Conservation (phyloP, 345 rosid species). For the Citrus maxima region DNA sequence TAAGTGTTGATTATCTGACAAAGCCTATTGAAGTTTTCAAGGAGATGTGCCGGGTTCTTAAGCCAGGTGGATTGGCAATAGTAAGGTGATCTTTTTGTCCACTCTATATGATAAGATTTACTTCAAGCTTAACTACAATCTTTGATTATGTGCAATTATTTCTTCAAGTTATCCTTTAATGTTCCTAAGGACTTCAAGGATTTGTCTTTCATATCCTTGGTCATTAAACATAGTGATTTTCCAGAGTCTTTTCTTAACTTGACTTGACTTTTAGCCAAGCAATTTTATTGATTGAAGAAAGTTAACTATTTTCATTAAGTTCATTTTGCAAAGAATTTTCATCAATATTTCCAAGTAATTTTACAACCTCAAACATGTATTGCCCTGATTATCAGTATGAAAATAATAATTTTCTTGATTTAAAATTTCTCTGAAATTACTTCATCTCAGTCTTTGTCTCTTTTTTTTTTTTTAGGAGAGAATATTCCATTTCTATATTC, state of each 20-base stretch:
- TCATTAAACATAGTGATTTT: background rate
- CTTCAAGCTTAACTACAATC: background rate
- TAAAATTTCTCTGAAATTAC: background rate
- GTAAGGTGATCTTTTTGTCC: constrained; percentile 53
- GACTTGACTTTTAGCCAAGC: too few species aligned
- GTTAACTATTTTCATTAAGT: background rate
- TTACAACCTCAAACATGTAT: background rate
- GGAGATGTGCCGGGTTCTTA: constrained; percentile 75
- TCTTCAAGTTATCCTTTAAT: background rate
- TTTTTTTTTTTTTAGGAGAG: background rate
- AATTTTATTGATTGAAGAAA: background rate
- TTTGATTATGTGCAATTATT: background rate
- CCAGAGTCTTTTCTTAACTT: background rate
- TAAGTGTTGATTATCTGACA: constrained; percentile 82
- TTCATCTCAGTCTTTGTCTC: background rate
- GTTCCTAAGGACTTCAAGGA: background rate
- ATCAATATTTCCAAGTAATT: background rate
- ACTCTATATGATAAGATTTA: background rate
- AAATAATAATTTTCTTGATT: background rate
- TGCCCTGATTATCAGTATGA: background rate
- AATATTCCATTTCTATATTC: background rate
- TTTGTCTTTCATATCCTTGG: background rate
- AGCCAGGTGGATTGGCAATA: constrained; percentile 80
- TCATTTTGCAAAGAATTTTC: background rate
- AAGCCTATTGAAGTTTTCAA: constrained; percentile 80